Conservation (phyloP, 768 basidiomycete species). For the Mycena vulgaris region DNA sequence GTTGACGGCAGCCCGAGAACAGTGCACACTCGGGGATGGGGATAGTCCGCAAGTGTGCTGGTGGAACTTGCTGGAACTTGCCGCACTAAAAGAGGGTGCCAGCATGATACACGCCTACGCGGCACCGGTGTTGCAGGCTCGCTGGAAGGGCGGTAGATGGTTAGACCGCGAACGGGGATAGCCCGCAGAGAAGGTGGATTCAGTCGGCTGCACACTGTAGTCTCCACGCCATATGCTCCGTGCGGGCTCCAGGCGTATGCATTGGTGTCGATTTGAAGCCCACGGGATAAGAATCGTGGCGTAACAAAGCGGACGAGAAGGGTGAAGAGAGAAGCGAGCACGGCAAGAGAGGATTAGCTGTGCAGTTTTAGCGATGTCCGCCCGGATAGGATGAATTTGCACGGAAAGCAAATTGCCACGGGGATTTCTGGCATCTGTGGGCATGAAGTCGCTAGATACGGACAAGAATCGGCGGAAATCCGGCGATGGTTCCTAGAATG, state of each 20-base stretch:
- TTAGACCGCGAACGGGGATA: constrained; percentile 16
- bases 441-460: background rate
- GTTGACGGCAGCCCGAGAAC: constrained; percentile 29
- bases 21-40: constrained; percentile 23
- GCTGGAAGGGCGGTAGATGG: constrained; percentile 1
- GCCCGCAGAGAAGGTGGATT: background rate
- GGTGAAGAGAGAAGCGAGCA: background rate
- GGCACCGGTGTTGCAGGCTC: constrained; percentile 6
- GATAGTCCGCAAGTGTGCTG: constrained; percentile 18
- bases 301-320: constrained; percentile 5
- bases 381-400: constrained; percentile 2
- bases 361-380: constrained; percentile 20
- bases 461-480: constrained; percentile 16
- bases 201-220: too few species aligned
- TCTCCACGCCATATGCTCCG: constrained; percentile 21
- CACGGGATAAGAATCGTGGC: constrained; percentile 30
- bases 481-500: background rate
- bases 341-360: constrained; percentile 3
- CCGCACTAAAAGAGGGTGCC: constrained; percentile 10
- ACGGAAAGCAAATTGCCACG: too few species aligned
- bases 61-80: constrained; percentile 5
- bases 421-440: too few species aligned
- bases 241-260: background rate
- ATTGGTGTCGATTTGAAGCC: background rate
- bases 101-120: constrained; percentile 8